phyloP scores from a whole-genome alignment of 2,329 filamentous ascomycete species.

The Tolypocladium nubicola region DNA sequence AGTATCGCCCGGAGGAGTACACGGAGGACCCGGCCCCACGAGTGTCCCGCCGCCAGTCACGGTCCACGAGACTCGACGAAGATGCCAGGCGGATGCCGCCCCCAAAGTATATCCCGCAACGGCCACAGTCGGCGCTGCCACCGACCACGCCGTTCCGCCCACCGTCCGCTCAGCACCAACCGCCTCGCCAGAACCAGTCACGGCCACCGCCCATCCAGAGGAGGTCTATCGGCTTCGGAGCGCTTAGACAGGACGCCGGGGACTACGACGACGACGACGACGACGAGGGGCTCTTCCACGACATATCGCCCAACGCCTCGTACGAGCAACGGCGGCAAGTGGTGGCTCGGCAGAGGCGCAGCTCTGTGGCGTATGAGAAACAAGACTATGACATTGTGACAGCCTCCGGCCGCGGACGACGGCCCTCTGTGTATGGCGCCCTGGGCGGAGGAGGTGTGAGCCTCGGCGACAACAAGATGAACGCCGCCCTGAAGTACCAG shows the following conservation, averaged over 20 bases:
- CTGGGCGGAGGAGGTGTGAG: constrained; percentile 21
- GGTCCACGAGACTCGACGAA: constrained; percentile 29
- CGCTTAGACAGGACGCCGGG: background rate
- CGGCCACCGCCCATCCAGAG: constrained; percentile 17
- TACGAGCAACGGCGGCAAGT: constrained; percentile 22
- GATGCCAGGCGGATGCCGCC: constrained; percentile 40
- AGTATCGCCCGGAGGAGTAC: constrained; percentile 29
- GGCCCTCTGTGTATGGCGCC: constrained; percentile 30
- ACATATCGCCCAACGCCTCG: constrained; percentile 22
- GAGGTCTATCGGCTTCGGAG: constrained; percentile 20
- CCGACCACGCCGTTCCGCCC: constrained; percentile 17
- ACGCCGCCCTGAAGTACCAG: constrained; percentile 35
- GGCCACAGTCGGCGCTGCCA: constrained; percentile 24
- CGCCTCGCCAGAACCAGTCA: constrained; percentile 15
- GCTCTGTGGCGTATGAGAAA: constrained; percentile 26
- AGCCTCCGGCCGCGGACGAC: constrained; percentile 21
- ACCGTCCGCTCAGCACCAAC: constrained; percentile 13
- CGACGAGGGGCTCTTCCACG: constrained; percentile 26
- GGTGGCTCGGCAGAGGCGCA: constrained; percentile 22
- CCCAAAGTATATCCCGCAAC: constrained; percentile 21
- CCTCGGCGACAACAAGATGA: constrained; percentile 27
- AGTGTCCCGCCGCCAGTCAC: constrained; percentile 30
- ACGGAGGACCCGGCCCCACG: constrained; percentile 26
- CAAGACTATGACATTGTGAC: constrained; percentile 29
- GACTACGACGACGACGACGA: constrained; percentile 23